These are phyloP conservation scores for Xylaria curta DNA, from an alignment of 495 filamentous ascomycete species.

Conservation along the genomic window DNA sequence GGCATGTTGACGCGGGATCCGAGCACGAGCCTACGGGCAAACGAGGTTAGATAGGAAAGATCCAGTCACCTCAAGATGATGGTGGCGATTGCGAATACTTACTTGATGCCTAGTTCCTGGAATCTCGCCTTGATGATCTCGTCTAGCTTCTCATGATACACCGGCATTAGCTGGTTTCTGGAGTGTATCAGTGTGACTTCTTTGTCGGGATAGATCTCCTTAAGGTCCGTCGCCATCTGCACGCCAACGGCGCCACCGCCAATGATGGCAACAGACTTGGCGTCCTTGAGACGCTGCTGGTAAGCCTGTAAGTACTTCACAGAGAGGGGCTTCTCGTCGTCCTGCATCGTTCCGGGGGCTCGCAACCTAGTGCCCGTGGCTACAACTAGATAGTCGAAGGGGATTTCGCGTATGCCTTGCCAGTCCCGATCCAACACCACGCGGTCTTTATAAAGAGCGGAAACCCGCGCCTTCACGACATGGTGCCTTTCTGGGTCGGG, in stretches of 20 bases:
- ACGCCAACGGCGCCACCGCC: slow-evolving; percentile 68
- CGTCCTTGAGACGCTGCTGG: slow-evolving; percentile 40
- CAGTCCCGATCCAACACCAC: slow-evolving; percentile 56
- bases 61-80: slow-evolving; percentile 12
- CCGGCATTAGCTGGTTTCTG: slow-evolving; percentile 55
- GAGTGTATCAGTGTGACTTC: slow-evolving; percentile 64
- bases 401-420: slow-evolving; percentile 49
- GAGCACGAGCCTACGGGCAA: slow-evolving; percentile 16
- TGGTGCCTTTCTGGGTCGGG: slow-evolving; percentile 45
- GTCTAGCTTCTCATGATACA: slow-evolving; percentile 57
- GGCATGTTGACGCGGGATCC: slow-evolving; percentile 32
- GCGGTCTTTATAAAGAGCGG: slow-evolving; percentile 47
- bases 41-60: neutral
- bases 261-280: slow-evolving; percentile 57
- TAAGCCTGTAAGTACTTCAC: slow-evolving; percentile 49
- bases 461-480: slow-evolving; percentile 52
- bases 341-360: slow-evolving; percentile 53
- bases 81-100: slow-evolving; percentile 38
- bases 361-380: slow-evolving; percentile 57
- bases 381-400: slow-evolving; percentile 55
- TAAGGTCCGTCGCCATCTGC: slow-evolving; percentile 65
- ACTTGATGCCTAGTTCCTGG: slow-evolving; percentile 47
- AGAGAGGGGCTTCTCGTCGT: slow-evolving; percentile 49
- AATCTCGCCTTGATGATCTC: slow-evolving; percentile 50
- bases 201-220: slow-evolving; percentile 62